Base-by-base conservation (phyloP, 2,329 filamentous ascomycete species). In the Didymosphaeria variabile region DNA sequence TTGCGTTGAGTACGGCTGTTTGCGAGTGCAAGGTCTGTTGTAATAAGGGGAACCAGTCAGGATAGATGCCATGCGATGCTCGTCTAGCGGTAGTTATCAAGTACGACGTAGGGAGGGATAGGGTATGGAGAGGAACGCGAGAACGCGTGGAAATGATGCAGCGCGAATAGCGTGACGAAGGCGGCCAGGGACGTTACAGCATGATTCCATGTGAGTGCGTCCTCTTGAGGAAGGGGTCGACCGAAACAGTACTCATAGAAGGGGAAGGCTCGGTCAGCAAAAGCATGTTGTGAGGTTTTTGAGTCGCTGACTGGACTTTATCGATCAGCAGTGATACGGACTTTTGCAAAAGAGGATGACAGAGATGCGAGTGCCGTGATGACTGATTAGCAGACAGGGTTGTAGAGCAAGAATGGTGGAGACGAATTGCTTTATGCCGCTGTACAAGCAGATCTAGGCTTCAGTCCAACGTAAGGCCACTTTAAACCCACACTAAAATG, bases 21-120 rank as follows among this genome's bases (percentile, higher is more conserved):
- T 53, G 21, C 46, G 64, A 60, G 58, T 42, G 31, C 61, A 45
- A 21, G 40, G 26, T 50, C 59, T 56, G 55, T 61, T 62, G 42
- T 67, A 55, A 51, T 47, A 60, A 53, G 59, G 46, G 32, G 57
- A 51, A 38, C 42, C 63, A 21, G 63, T 32, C 23, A 66, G 64
- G 57, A 44, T 65, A 47, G 58, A 57, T 51, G 61, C 58, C 68
- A 74, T 73, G 56, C 45, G 55, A 55, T 34, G 60, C 44, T 59
- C 49, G 53, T 55, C 53, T 32, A 55, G 50, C 45, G 44, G 55
- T 62, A 60, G 31, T 55, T 49, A 53, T 54, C 58, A 64, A 55
- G 55, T 62, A 45, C 36, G 42, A 53, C 59, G 56, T 59, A 63
- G 61, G 59, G 34, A 59, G 60, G 34, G 44, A 31, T 52, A 60